Conservation (phyloP, 805 yeast genomes). For the Candida sphagnicola region DNA sequence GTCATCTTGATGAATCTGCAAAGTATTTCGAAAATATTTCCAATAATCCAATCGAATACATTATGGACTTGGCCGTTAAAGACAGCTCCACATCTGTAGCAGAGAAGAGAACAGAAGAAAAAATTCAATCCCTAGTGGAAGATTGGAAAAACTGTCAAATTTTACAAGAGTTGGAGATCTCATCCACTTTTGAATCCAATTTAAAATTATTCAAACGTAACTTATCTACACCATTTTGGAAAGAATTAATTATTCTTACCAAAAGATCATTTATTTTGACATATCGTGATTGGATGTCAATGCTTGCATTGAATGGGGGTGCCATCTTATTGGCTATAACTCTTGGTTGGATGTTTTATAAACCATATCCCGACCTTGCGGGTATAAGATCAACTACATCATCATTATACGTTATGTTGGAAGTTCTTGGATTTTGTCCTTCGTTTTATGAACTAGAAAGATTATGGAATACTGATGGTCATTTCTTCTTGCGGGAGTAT, state of each 20-base stretch:
- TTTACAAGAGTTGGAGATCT: neutral
- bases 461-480: constrained; percentile 35
- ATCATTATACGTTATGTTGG: constrained; percentile 32
- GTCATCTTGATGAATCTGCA: constrained; percentile 40
- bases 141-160: constrained; percentile 12
- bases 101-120: constrained; percentile 18
- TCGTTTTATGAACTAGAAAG: constrained; percentile 37
- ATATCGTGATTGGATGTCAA: constrained; percentile 29
- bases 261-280: constrained; percentile 30
- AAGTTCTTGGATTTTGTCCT: constrained; percentile 38
- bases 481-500: constrained; percentile 51
- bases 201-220: constrained; percentile 9
- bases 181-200: constrained; percentile 1
- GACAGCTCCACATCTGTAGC: constrained; percentile 24
- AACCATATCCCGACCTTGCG: constrained; percentile 54
- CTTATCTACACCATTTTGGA: constrained; percentile 19
- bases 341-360: constrained; percentile 73
- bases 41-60: constrained; percentile 25
- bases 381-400: constrained; percentile 62
- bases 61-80: constrained; percentile 33
- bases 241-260: constrained; percentile 30
- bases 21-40: constrained; percentile 40
- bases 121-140: constrained; percentile 22
- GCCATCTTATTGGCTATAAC: constrained; percentile 50
- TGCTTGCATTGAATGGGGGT: constrained; percentile 37